phyloP scores from a whole-genome alignment of 164 flowering plant genomes.

The Magnolia sinica region DNA sequence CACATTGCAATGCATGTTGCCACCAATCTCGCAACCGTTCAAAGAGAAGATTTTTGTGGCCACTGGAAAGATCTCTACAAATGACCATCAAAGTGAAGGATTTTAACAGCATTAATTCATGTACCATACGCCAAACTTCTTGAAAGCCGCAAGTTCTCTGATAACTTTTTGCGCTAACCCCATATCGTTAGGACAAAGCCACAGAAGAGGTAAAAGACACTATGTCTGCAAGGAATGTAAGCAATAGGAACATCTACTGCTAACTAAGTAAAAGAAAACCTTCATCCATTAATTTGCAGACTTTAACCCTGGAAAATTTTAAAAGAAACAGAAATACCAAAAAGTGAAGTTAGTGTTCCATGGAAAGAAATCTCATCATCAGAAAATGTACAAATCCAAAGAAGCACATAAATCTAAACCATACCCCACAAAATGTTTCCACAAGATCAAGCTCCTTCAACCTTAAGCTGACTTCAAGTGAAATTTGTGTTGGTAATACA shows the following conservation, averaged over 20 bases:
- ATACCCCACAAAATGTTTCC: constrained; percentile 43
- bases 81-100: constrained; percentile 2
- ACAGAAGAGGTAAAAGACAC: constrained; percentile 19
- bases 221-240: constrained; percentile 22
- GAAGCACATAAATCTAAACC: not conserved
- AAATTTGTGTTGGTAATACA: constrained; percentile 45
- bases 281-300: constrained; percentile 24
- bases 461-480: constrained; percentile 12
- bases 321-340: not conserved
- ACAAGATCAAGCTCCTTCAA: constrained; percentile 14
- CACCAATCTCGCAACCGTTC: constrained; percentile 5
- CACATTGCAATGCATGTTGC: constrained; percentile 30
- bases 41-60: constrained; percentile 8
- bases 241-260: constrained; percentile 15
- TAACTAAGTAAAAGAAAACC: constrained; percentile 24
- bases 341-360: not conserved
- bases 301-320: constrained; percentile 42
- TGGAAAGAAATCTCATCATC: not conserved
- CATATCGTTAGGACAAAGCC: constrained; percentile 19
- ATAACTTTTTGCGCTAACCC: not conserved
- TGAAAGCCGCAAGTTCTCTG: not conserved
- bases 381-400: not conserved
- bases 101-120: not conserved
- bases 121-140: not conserved
- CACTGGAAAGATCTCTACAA: not conserved